Evolutionary conservation across 352 stramenopile species (phyloP).

Genomic region (Hyaloperonospora brassicae): DNA sequence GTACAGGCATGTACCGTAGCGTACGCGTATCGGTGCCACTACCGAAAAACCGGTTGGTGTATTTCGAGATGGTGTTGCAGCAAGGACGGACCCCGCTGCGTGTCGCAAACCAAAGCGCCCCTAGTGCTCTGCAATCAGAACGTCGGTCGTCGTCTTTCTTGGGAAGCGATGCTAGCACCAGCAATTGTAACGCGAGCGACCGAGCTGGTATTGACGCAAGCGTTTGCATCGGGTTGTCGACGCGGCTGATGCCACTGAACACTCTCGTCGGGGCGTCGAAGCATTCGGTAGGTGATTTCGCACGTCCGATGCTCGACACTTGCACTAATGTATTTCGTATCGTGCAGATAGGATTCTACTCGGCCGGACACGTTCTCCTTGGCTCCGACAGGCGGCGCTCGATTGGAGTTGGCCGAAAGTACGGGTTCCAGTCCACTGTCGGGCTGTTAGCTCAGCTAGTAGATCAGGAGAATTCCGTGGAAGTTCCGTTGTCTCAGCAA

Average conservation of each 20-base stretch:
- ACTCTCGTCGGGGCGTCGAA: constrained; percentile 72
- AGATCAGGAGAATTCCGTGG: constrained; percentile 21
- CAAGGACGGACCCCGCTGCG: constrained; percentile 31
- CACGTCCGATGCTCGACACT: background rate
- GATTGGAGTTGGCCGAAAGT: constrained; percentile 45
- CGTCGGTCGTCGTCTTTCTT: constrained; percentile 6
- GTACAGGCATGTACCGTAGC: constrained; percentile 68
- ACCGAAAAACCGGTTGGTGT: constrained; percentile 60
- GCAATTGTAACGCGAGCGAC: constrained; percentile 7
- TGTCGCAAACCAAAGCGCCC: constrained; percentile 12
- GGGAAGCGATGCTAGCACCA: background rate
- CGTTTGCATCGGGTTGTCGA: constrained; percentile 75
- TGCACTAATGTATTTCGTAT: constrained; percentile 4
- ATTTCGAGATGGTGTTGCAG: constrained; percentile 80
- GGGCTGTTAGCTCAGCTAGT: constrained; percentile 62
- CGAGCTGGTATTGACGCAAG: constrained; percentile 42
- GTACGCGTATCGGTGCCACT: constrained; percentile 59
- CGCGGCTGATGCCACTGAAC: constrained; percentile 65
- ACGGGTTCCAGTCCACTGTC: constrained; percentile 58
- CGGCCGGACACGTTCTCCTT: constrained; percentile 66
- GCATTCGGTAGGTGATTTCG: constrained; percentile 52
- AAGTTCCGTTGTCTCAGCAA: constrained; percentile 5
- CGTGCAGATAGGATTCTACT: constrained; percentile 73
- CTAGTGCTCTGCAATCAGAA: constrained; percentile 11
- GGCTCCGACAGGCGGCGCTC: constrained; percentile 50